Conservation (phyloP, 1,284 basidiomycete species). For the Schizophyllum amplum region DNA sequence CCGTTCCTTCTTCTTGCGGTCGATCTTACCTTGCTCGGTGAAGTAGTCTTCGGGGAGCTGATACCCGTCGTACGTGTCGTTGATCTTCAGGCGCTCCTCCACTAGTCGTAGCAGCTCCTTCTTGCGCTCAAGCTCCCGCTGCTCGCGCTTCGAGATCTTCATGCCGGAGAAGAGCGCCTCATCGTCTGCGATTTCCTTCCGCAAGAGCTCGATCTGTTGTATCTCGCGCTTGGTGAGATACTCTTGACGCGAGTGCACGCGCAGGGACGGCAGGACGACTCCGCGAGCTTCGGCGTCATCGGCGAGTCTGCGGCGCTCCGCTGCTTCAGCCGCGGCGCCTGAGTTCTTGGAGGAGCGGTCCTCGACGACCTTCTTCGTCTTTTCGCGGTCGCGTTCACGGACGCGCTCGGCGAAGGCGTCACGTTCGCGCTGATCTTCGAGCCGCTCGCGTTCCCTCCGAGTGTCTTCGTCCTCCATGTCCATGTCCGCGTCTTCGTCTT, state of each 20-base stretch:
- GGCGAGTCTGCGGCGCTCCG: conserved; percentile 72
- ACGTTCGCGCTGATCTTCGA: conserved; percentile 78
- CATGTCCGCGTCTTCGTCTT: conserved; percentile 33
- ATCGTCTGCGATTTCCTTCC: conserved; percentile 90
- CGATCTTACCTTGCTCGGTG: conserved; percentile 98
- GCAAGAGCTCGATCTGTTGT: conserved; percentile 91
- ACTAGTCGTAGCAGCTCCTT: conserved; percentile 89
- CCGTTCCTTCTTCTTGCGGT: conserved; percentile 93
- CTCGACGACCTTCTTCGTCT: conserved; percentile 87
- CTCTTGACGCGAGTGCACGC: conserved; percentile 83
- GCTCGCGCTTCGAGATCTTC: conserved; percentile 82
- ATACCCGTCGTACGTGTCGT: conserved; percentile 92
- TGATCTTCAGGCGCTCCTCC: conserved; percentile 89
- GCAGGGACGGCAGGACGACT: conserved; percentile 75
- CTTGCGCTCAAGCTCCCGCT: conserved; percentile 79
- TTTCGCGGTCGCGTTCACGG: conserved; percentile 75
- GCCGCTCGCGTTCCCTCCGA: conserved; percentile 66
- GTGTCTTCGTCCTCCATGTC: conserved; percentile 68
- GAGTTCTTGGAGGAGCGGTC: conserved; percentile 75
- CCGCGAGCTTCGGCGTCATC: conserved; percentile 78
- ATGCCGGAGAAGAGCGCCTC: conserved; percentile 83
- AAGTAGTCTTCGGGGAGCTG: conserved; percentile 95
- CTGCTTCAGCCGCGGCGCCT: conserved; percentile 77
- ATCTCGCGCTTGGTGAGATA: conserved; percentile 95
- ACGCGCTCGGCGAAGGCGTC: conserved; percentile 93